Evolutionary conservation across 345 rosid genomes (phyloP).

Genomic region (Euclidium syriacum): DNA sequence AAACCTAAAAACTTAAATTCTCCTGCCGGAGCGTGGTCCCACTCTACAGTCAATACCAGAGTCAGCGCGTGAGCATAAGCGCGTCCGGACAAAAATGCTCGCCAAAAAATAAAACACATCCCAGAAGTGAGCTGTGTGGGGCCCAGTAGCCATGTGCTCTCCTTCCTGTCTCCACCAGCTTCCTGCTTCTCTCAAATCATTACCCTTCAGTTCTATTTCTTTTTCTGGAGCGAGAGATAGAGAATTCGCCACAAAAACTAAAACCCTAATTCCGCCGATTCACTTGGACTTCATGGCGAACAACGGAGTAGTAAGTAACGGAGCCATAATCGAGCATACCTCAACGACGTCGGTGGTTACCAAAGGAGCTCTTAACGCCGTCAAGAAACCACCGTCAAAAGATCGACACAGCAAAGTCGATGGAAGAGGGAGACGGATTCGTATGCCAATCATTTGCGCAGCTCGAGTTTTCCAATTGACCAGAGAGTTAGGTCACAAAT

Average conservation of each 20-base stretch:
- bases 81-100: slow-evolving; percentile 7
- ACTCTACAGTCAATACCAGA: slow-evolving; percentile 22
- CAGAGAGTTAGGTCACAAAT: slow-evolving; percentile 89
- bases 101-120: not conserved
- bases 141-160: slow-evolving; percentile 96
- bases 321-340: slow-evolving; percentile 9
- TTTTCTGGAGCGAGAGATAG: not conserved
- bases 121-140: slow-evolving; percentile 61
- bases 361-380: slow-evolving; percentile 36
- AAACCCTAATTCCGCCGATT: not conserved
- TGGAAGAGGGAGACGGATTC: slow-evolving; percentile 84
- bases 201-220: not conserved
- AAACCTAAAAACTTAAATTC: slow-evolving; percentile 14
- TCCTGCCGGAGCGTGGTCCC: slow-evolving; percentile 13
- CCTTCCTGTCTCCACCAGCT: slow-evolving; percentile 99
- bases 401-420: slow-evolving; percentile 97
- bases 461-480: slow-evolving; percentile 93
- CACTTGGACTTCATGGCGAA: slow-evolving; percentile 19
- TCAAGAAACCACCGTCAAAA: slow-evolving; percentile 81
- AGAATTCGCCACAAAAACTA: not conserved
- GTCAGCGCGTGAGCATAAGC: slow-evolving; percentile 32
- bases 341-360: not conserved
- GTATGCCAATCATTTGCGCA: slow-evolving; percentile 97
- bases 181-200: slow-evolving; percentile 17
- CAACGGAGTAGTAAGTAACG: slow-evolving; percentile 10